Evolutionary conservation across 768 basidiomycete genomes (phyloP).

Genomic region (Tulasnella sp.): DNA sequence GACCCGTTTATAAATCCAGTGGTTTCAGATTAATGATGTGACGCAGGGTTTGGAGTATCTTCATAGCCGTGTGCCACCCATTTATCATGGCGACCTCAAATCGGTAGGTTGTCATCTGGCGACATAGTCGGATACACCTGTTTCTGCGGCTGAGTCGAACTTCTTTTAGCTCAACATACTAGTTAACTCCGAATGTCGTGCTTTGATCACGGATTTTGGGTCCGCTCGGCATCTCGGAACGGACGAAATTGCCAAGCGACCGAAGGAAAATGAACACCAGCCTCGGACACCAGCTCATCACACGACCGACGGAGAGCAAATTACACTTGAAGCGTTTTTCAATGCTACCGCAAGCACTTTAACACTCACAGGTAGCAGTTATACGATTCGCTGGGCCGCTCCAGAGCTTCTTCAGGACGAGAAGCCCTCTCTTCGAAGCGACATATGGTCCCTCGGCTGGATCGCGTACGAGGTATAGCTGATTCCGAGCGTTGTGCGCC

Average conservation of each 20-base stretch:
- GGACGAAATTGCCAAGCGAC: neutral
- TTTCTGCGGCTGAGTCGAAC: neutral
- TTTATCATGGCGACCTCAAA: neutral
- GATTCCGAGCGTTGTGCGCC: too few species aligned
- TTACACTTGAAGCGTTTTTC: neutral
- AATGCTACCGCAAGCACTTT: neutral
- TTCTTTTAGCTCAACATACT: neutral
- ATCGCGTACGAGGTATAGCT: too few species aligned
- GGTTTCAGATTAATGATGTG: neutral
- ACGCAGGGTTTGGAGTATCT: neutral
- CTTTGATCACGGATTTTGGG: neutral
- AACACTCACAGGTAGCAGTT: neutral
- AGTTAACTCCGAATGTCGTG: neutral
- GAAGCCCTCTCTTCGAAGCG: neutral
- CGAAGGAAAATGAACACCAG: neutral
- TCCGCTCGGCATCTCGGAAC: neutral
- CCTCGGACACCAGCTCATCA: neutral
- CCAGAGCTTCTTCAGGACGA: neutral
- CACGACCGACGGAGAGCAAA: neutral
- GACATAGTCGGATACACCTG: neutral
- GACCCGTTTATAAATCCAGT: neutral
- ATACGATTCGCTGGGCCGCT: neutral
- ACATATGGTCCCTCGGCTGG: too few species aligned
- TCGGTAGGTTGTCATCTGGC: neutral
- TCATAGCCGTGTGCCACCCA: neutral